Evolutionary conservation across 1,284 basidiomycete species (phyloP).

Genomic region (Ustilago vetiveriae): DNA sequence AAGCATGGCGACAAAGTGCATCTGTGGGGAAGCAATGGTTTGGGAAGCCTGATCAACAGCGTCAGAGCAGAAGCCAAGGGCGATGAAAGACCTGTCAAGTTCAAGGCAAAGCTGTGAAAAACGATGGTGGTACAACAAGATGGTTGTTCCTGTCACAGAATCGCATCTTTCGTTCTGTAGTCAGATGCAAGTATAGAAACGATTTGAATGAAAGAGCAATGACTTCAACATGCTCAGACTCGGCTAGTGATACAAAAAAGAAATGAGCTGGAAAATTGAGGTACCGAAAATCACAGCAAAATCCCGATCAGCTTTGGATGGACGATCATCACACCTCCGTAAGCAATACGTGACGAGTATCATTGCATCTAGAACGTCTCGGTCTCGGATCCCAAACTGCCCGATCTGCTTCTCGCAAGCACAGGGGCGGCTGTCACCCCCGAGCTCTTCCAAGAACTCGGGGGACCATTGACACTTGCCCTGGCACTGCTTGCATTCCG

Average conservation of each 20-base stretch:
- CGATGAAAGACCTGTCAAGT: constrained; percentile 8
- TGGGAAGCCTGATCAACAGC: constrained; percentile 35
- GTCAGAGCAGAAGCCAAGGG: constrained; percentile 10
- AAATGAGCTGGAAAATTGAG: background rate
- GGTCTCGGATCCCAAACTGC: constrained; percentile 68
- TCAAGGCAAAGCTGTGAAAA: constrained; percentile 21
- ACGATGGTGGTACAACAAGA: too few species aligned
- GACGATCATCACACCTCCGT: too few species aligned
- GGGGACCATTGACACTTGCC: constrained; percentile 34
- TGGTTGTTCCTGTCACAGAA: too few species aligned
- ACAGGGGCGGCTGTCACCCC: background rate
- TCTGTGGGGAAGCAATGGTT: constrained; percentile 25
- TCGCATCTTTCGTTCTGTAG: too few species aligned
- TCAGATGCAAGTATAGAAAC: background rate
- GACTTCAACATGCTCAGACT: too few species aligned
- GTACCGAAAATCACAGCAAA: background rate
- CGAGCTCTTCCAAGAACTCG: constrained; percentile 37
- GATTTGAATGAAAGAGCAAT: too few species aligned
- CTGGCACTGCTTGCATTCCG: constrained; percentile 13
- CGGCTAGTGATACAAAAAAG: too few species aligned
- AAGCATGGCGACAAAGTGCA: constrained; percentile 78
- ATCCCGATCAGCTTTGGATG: too few species aligned
- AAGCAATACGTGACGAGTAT: too few species aligned
- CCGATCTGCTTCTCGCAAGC: constrained; percentile 84
- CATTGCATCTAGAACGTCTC: constrained; percentile 1